Percentiles rank a stretch among this genome's conserved stretches.
These are phyloP conservation scores for Nasturtium officinale DNA, from an alignment of 345 rosid species.

Conservation along the genomic window DNA sequence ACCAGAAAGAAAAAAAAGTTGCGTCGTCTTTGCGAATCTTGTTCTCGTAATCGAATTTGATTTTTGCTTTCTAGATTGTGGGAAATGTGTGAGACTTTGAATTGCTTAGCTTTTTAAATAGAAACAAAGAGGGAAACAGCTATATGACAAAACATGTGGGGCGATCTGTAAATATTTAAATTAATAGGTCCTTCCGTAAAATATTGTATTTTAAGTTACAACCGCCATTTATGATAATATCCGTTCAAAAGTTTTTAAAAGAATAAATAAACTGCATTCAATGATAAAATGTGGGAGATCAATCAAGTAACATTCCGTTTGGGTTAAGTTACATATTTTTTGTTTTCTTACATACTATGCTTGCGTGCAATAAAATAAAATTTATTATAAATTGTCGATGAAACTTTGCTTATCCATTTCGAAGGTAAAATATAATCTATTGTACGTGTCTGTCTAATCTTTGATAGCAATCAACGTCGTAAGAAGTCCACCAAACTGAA, in stretches of 20 bases:
- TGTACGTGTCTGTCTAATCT: conserved; percentile 5
- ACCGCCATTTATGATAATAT: neutral
- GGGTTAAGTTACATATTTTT: neutral
- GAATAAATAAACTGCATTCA: neutral
- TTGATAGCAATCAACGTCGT: conserved; percentile 17
- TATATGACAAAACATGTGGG: conserved; percentile 23
- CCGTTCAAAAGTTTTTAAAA: neutral
- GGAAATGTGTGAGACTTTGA: conserved; percentile 26
- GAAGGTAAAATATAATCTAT: neutral
- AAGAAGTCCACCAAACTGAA: conserved; percentile 3
- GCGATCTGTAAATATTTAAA: conserved; percentile 12
- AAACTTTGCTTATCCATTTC: conserved; percentile 6
- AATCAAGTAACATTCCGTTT: neutral
- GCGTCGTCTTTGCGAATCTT: neutral
- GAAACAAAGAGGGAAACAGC: conserved; percentile 25
- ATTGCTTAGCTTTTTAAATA: conserved; percentile 33
- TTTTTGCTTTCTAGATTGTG: conserved; percentile 7
- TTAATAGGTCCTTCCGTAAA: neutral
- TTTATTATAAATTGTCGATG: neutral
- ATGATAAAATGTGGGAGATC: neutral
- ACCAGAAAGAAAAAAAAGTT: neutral
- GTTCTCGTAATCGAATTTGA: neutral
- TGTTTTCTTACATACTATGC: neutral
- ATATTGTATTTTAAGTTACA: neutral
- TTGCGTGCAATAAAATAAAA: conserved; percentile 3